These are phyloP conservation scores for Metschnikowia aberdeeniae DNA, from an alignment of 805 yeast species.

Conservation along the genomic window DNA sequence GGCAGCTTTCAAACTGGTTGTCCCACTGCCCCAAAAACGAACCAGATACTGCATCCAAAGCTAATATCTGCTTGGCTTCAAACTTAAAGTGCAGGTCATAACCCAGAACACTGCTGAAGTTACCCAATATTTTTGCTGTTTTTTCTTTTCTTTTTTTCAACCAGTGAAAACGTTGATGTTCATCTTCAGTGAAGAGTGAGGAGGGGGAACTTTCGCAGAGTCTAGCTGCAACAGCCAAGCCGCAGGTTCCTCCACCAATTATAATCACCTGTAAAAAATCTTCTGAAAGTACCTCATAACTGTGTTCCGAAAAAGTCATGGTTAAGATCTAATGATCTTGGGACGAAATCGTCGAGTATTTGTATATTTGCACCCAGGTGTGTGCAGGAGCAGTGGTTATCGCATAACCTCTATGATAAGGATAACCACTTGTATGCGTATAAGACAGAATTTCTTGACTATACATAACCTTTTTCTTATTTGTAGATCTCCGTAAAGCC, in stretches of 20 bases:
- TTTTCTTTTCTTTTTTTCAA: slow-evolving; percentile 29
- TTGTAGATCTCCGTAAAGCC: slow-evolving; percentile 31
- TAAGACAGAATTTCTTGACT: not conserved
- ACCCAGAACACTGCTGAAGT: slow-evolving; percentile 11
- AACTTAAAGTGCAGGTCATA: slow-evolving; percentile 13
- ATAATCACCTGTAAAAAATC: slow-evolving; percentile 34
- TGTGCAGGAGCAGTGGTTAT: not conserved
- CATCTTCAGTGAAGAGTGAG: slow-evolving; percentile 43
- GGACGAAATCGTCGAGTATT: not conserved
- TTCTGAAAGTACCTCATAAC: slow-evolving; percentile 6
- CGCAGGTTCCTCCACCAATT: slow-evolving; percentile 48
- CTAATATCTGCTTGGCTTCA: slow-evolving; percentile 30
- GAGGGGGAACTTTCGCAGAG: slow-evolving; percentile 42
- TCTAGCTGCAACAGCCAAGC: slow-evolving; percentile 38
- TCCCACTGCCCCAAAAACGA: slow-evolving; percentile 42
- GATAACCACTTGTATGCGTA: not conserved
- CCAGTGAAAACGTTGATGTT: slow-evolving; percentile 47
- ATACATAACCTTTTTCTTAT: not conserved
- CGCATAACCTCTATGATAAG: slow-evolving; percentile 1
- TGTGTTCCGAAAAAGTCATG: not conserved
- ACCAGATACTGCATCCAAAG: slow-evolving; percentile 32
- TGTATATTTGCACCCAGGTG: slow-evolving; percentile 12
- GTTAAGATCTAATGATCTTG: not conserved
- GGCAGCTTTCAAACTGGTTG: slow-evolving; percentile 38
- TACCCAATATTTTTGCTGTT: slow-evolving; percentile 17